Base-by-base conservation (phyloP, 176 grass and related monocot species). In the Carex littledalei region DNA sequence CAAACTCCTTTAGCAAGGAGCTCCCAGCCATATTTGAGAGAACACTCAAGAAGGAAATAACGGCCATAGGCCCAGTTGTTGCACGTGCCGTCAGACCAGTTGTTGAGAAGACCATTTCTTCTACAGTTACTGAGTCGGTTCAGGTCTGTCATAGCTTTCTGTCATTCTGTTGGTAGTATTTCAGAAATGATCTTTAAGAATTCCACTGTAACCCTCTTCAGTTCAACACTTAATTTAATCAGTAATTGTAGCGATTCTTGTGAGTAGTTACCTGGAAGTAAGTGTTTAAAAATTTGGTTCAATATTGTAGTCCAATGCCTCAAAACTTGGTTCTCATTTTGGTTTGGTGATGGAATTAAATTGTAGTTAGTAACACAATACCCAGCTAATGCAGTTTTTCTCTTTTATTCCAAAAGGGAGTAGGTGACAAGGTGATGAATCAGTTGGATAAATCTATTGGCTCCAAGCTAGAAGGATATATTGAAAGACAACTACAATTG, bases 341-440 rank as follows among this genome's bases (percentile, higher is more conserved):
- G 14, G 67, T 1, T 1, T 20, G 32, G 14, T 37, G n/a, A 21
- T 21, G 35, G 17, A 41, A n/a, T 71, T 45, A 71, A 21, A 22
- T 41, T 71, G 64, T 43, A 70, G 17, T n/a, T 39, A 43, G 2
- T 41, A 37, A 70, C n/a, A 70, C 35, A 70, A 43, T 35, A 63
- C 79, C 79, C 59, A 45, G n/a, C 35, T 43, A 82, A 61, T 45
- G 32, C 64, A 82, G 17, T 61, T 39, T 52, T 34, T 78, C 39
- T 54, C 56, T 6, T 39, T 21, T 4, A 57, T 86, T 88, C 71
- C 91, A 98, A 93, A 98, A 88, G 84, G 93, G 86, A 29, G 84
- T 98, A 10, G 87, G 95, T 24, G 95, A 98, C 45, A 98, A 95
- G 84, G 85, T 92, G 80, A 88, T 85, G n/a, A 98, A 90, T 89